Base-by-base conservation (phyloP, 257 asterid genomes). In the Petunia axillaris region DNA sequence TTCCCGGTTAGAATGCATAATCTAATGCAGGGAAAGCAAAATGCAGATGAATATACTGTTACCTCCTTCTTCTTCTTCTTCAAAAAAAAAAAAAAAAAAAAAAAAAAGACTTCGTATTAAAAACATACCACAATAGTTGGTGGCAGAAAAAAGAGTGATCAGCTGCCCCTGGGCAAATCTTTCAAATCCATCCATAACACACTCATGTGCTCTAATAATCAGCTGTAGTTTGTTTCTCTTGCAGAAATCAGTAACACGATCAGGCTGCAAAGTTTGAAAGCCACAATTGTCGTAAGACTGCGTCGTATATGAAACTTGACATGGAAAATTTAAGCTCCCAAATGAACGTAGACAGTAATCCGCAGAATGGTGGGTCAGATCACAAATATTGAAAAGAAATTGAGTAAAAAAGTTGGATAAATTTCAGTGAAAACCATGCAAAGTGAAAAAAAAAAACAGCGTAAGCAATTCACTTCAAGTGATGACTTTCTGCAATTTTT, bases 141-240 rank as follows among this genome's bases (percentile, higher is more conserved):
- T 96, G 70, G 99, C 99, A 16, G 99, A 96, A 84, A 96, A 96
- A 46, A 96, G 98, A 55, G 99, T 96, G 82, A 96, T 96, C 90
- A 96, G 68, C 85, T 96, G 99, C 60, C 99, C 98, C 84, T 96
- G 98, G 76, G 99, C 99, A 80, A 96, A 96, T 59, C 99, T 89
- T 83, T 96, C 99, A 37, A 96, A 96, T 77, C 99, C 99, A 86
- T 96, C 99, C 99, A 96, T 96, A 59, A 96, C 99, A 57, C 99
- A 96, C 82, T 96, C 99, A 46, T 96, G 99, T 60, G 99, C 99
- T 91, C 99, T 89, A 81, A 94, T 93, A 81, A 96, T 96, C 59
- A 96, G 93, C 78, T 90, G 97, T 80, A 96, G 83, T 86, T 91
- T 96, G 89, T 96, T 96, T 88, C 78, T 92, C 92, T 93, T 96